Evolutionary conservation across 139 green algal species (phyloP), one percentile per base, ranked within the genome.

Genomic region (Edaphochlamys debaryana): DNA sequence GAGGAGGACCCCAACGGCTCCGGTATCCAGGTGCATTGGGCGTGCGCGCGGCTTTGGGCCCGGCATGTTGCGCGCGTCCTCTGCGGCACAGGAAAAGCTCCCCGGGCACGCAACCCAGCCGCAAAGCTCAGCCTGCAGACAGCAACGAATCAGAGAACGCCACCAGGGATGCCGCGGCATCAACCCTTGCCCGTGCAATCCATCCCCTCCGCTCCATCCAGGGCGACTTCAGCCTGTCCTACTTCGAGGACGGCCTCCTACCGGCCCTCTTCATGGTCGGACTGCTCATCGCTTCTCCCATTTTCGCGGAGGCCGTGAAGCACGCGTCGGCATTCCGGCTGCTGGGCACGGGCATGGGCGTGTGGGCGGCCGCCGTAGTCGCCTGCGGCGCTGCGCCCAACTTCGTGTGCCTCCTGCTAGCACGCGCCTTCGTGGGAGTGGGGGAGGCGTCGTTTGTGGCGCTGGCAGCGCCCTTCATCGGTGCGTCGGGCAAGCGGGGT

Each of bases 381-480:
- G 89, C 88, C 6, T 99, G 95, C 81, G 95, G 91, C 56, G 32
- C 92, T 29, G 84, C 92, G 9, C 67, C 88, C 27, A 90, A 89
- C 9, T 98, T 96, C 79, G 80, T 41, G 7, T 81, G 79, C 34
- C 84, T 98, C 41, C 72, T 98, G 37, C 30, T 91, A 1, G 95
- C 88, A 58, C 86, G 96, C 36, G 92, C 91, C 79, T 83, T 94
- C 32, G 96, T 99, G 32, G 97, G 97, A 4, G 92, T 98, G 32
- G 97, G 97, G 0, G 97, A 99, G 92, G 97, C 97, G 0, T 96
- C 93, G 0, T 98, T 99, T 69, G 93, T 99, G 8, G 90, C 94
- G 4, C 89, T 99, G 17, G 96, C 96, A 4, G 90, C 97, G 5
- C 95, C 97, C 0, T 99, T 99, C 86, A 99, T 99, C 29, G 93